Base-by-base conservation (phyloP, 192 early-diverging fungal species). In the Bifiguratus adelaidae region DNA sequence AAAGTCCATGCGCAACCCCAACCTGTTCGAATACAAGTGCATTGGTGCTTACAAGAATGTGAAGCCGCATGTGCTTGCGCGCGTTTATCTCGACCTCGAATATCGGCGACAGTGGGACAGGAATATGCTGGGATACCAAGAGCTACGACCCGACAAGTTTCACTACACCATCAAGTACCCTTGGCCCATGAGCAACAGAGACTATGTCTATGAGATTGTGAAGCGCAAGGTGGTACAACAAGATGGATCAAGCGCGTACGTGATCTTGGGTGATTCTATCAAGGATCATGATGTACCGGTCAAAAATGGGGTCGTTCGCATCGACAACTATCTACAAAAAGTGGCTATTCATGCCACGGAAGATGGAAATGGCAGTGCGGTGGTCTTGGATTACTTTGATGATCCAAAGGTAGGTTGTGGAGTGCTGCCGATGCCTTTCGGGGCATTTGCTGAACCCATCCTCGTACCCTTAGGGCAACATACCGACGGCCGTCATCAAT, bases 61-160 rank as follows among this genome's bases (percentile, higher is more conserved):
- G 19, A 48, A 52, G 9, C 48, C 72, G 7, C 29, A 48, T 2
- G 50, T 68, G 7, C 57, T 74, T 3, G 61, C 65, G 11, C 65
- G 63, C 24, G 72, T 74, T 30, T 74, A 71, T 32, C 57, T 65
- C 5, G 72, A 74, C 53, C 57, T 70, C 6, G 61, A 65, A 35
- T 71, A 68, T 50, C 69, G 72, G 32, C 67, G 58, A 49, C 61
- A 41, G 28, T 74, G 72, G 72, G 72, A 74, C 45, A 65, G 63
- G 46, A 68, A 74, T 44, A 74, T 74, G 72, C 55, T 68, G 21
- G 50, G 55, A 4, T 69, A 51, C 34, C 52, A 55, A 18, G 32
- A 34, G 3, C 44, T 73, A 7, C 65, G 63, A 7, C 60, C 61
- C 32, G 52, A 43, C 25, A 50, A 51, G 27, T 64, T 67, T 38